Percentiles rank a stretch among this genome's conserved stretches.
Evolutionary conservation across 192 early-diverging fungal species (phyloP).

Genomic region (Funneliformis mosseae): DNA sequence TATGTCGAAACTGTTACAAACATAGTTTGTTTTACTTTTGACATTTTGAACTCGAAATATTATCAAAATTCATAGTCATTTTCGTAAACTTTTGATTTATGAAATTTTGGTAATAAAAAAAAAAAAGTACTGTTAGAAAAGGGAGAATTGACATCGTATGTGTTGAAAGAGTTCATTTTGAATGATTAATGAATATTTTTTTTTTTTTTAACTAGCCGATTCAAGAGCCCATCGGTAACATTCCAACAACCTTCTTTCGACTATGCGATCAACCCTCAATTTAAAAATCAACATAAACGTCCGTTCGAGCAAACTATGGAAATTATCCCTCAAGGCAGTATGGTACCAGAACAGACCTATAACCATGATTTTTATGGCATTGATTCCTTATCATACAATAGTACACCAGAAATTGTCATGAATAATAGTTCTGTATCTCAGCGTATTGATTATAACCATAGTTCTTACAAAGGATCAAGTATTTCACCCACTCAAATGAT

Average conservation of each 20-base stretch:
- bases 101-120: too few species aligned
- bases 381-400: background rate
- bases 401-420: background rate
- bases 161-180: too few species aligned
- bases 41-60: too few species aligned
- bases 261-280: slow-evolving; percentile 6
- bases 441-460: background rate
- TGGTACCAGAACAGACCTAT: background rate
- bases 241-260: slow-evolving; percentile 12
- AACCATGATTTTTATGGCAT: slow-evolving; percentile 11
- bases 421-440: background rate
- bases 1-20: background rate
- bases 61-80: too few species aligned
- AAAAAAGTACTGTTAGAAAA: too few species aligned
- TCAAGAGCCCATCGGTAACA: slow-evolving; percentile 21
- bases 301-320: slow-evolving; percentile 20
- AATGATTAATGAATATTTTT: background rate
- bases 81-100: too few species aligned
- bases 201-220: slow-evolving; percentile 16
- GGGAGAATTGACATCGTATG: too few species aligned
- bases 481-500: background rate
- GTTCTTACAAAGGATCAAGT: background rate
- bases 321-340: background rate
- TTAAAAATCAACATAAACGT: slow-evolving; percentile 23
- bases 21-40: too few species aligned